Conservation (phyloP, 2,329 filamentous ascomycete genomes). For the Aspergillus candidus region DNA sequence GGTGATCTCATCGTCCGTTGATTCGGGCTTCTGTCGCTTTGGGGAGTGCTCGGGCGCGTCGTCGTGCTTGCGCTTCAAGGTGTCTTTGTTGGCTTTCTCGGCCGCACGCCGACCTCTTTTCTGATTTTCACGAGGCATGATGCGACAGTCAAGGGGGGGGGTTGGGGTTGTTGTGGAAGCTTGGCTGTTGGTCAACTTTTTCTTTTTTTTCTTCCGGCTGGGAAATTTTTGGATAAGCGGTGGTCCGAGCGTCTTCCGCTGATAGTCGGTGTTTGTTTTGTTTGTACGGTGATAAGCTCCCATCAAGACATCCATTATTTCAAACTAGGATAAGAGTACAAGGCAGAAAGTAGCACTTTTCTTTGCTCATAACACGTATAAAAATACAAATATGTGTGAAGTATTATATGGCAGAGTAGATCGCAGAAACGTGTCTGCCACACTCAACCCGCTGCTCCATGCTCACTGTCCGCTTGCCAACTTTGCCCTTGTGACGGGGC, state of each 20-base stretch:
- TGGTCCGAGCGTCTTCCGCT: constrained; percentile 30
- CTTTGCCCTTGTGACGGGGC: constrained; percentile 62
- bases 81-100: constrained; percentile 35
- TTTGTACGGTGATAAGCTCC: constrained; percentile 21
- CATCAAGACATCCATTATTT: no score
- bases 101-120: constrained; percentile 43
- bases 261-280: constrained; percentile 21
- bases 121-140: constrained; percentile 44
- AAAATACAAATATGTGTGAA: constrained; percentile 12
- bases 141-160: constrained; percentile 8
- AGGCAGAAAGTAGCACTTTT: background rate
- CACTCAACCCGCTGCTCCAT: constrained; percentile 87
- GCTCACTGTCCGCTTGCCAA: constrained; percentile 64
- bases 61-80: constrained; percentile 33
- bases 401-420: constrained; percentile 62
- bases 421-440: constrained; percentile 71
- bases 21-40: constrained; percentile 35
- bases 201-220: constrained; percentile 5
- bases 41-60: constrained; percentile 26
- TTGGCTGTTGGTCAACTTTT: constrained; percentile 16
- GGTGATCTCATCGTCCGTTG: constrained; percentile 19
- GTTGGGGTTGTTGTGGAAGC: background rate
- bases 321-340: background rate
- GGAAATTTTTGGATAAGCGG: constrained; percentile 28
- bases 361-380: constrained; percentile 7